Evolutionary conservation across 345 rosid genomes (phyloP), one percentile per base, ranked within the genome.

Genomic region (Kernera saxatilis): DNA sequence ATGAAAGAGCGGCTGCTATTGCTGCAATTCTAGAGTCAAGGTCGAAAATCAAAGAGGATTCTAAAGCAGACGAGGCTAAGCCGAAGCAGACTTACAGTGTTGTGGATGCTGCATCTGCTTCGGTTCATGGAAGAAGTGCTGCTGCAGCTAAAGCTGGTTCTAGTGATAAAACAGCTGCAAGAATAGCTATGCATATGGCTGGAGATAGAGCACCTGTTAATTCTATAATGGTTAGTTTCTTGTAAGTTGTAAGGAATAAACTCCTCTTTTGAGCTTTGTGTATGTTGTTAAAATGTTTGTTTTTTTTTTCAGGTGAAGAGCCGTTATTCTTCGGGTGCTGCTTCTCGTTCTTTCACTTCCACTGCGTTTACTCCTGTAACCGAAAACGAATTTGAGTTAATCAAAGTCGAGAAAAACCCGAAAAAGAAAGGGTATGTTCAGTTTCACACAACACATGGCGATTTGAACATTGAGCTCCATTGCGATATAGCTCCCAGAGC

Each of bases 71-170:
- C 69, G 87, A 79, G 46, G 67, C 66, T 70, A 79, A 78, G 80
- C 71, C 83, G 1, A 78, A 78, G 54, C 81, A 69, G 61, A 78
- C 78, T 41, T 91, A 73, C 77, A 89, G 98, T 74, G 80, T 94
- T 71, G 98, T 94, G 40, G 98, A 94, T 81, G 98, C 96, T 55
- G 99, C 97, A 37, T 94, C 99, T 61, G 97, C 99, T 74, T 83
- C 99, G 0, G 95, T 94, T 51, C 90, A 87, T 33, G 99, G 99
- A 75, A 86, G 96, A 84, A 94, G 97, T 82, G 96, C 97, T 64
- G 88, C 82, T 44, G 90, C 97, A 52, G 96, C 98, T 46, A 94
- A 88, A 86, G 89, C 88, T 73, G 83, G 90, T 41, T 67, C 89
- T 64, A 77, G 78, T 71, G 88, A 91, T 83, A 94, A 91, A 77